A percentile compares a stretch with the other conserved stretches of the same genome.
phyloP scores from a whole-genome alignment of 768 basidiomycete species.

The Tephrocybe sp. region DNA sequence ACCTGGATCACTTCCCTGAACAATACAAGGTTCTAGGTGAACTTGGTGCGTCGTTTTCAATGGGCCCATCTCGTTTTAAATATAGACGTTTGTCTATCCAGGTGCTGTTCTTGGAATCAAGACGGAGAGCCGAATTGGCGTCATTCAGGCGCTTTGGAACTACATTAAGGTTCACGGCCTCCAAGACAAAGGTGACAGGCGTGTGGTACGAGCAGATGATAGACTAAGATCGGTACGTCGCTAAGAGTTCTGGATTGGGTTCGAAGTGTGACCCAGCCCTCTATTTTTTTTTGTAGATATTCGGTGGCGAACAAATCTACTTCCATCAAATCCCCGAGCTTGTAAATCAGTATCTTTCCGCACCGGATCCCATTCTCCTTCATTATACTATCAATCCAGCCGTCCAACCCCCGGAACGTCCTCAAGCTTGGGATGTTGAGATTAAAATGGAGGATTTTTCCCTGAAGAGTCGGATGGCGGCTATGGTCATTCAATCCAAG shows the following conservation, averaged over 20 bases:
- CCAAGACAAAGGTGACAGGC: conserved; percentile 80
- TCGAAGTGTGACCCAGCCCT: neutral
- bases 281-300: conserved; percentile 46
- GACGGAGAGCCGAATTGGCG: conserved; percentile 79
- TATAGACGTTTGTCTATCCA: conserved; percentile 20
- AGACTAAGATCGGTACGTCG: conserved; percentile 56
- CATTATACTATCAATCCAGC: conserved; percentile 72
- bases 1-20: conserved; percentile 85
- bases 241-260: neutral
- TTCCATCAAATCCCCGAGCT: conserved; percentile 85
- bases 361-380: conserved; percentile 79
- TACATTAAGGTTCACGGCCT: conserved; percentile 84
- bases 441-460: conserved; percentile 80
- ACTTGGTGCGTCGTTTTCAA: conserved; percentile 46
- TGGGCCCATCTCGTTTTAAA: neutral
- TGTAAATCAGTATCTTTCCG: conserved; percentile 73
- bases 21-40: conserved; percentile 79
- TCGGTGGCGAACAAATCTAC: conserved; percentile 62
- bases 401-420: conserved; percentile 61
- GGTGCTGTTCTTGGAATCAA: conserved; percentile 72
- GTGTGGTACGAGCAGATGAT: conserved; percentile 67
- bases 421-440: conserved; percentile 84
- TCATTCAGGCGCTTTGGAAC: conserved; percentile 86
- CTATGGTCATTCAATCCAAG: conserved; percentile 65
- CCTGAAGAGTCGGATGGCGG: conserved; percentile 71